These are phyloP conservation scores for Fomitiporia mediterranea DNA, from an alignment of 1,284 basidiomycete genomes.

Conservation along the genomic window DNA sequence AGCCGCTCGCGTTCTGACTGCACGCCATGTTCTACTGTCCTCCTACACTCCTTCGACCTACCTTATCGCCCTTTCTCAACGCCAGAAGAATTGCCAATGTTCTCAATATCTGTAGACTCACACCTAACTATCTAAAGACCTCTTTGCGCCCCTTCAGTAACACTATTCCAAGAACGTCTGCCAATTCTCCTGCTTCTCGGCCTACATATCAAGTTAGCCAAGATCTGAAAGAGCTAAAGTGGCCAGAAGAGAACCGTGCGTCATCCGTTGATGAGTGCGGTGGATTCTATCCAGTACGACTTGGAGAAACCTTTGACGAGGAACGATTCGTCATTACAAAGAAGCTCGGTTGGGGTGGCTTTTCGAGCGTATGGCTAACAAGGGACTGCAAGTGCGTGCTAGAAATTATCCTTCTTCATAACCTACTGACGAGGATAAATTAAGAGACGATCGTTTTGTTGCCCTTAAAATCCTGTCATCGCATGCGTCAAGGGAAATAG, in stretches of 20 bases:
- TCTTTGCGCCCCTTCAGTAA: conserved; percentile 1
- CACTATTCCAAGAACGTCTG: not conserved
- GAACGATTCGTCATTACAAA: not conserved
- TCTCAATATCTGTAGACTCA: not conserved
- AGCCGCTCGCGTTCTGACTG: not conserved
- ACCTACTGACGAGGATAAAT: not conserved
- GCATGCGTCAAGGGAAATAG: not conserved
- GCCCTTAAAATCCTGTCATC: conserved; percentile 9
- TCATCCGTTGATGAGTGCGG: not conserved
- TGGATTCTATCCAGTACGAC: conserved; percentile 1
- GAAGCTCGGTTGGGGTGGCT: conserved; percentile 6
- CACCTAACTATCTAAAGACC: not conserved
- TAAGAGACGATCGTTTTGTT: conserved; percentile 3
- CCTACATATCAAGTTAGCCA: not conserved
- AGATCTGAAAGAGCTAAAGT: not conserved
- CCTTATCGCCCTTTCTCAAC: not conserved
- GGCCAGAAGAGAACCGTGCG: conserved; percentile 9
- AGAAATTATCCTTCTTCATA: not conserved
- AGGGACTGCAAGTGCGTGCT: not conserved
- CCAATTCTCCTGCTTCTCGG: not conserved
- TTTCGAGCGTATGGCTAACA: conserved; percentile 6
- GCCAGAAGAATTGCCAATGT: not conserved
- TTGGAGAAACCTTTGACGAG: conserved; percentile 2
- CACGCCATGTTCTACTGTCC: not conserved
- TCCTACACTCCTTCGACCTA: not conserved